Evolutionary conservation across 495 filamentous ascomycete genomes (phyloP), one percentile per base, ranked within the genome.

Genomic region (Aspergillus sclerotioniger): DNA sequence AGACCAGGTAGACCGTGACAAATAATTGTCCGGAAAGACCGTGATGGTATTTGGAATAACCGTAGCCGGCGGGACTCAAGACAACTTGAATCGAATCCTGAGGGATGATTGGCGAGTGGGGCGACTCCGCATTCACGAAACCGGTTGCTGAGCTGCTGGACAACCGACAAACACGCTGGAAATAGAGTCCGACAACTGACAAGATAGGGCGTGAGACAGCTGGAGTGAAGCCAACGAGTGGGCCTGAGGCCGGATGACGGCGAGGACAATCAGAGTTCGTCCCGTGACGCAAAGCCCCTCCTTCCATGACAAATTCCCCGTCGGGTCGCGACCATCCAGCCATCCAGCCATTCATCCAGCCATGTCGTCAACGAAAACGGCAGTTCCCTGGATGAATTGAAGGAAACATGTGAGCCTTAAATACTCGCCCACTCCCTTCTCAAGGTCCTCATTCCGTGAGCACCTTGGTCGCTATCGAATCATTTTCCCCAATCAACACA

Each of bases 381-480:
- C 5, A 25, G 25, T 3, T 25, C 25, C 25, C 5, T 25, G 25
- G 25, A 25, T 25, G 25, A 25, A 2, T 5, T 25, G 25, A 25
- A 25, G 25, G n/a, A 35, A 16, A 20, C 51, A 17, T 17, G 4
- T 25, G 21, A 19, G 20, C 12, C 63, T 72, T 72, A 73, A 76
- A 71, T 74, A 72, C 54, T 53, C 39, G 32, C 21, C 15, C 62
- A 13, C 51, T 48, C 41, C 20, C 41, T 57, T 56, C 56, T 57
- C 62, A 59, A 69, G 57, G 69, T 71, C 71, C 69, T 63, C 62
- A 62, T 50, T 45, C 28, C 6, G n/a, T 59, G 62, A 72, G 71
- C 58, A 74, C 71, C 71, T 72, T 72, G 71, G 50, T 61, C 62
- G 67, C 62, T 57, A 63, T 6, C 37, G 19, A 28, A 21, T 10